Base-by-base conservation (phyloP, 768 basidiomycete genomes). In the Panaeolus cyanescens region DNA sequence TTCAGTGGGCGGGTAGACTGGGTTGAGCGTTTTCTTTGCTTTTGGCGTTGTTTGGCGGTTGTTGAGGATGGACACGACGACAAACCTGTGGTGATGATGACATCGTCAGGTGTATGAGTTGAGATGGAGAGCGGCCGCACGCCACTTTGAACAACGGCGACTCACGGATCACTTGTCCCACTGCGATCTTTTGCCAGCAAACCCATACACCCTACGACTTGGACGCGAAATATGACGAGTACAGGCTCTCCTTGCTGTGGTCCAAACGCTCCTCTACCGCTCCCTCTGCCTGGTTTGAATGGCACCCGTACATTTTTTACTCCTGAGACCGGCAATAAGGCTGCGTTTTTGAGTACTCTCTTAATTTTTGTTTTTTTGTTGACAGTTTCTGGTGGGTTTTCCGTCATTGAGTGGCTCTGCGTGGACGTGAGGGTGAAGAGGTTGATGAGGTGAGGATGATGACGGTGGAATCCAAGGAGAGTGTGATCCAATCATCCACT, bases 161-260 rank as follows among this genome's bases (percentile, higher is more conserved):
- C 91, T 70, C 69, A 94, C 86, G 92, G 92, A 72, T 93, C 92
- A 67, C 88, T 90, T 33, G 76, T 80, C n/a, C 87, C 85, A 64
- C 84, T 85, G 53, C 83, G 83, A 69, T 90, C 86, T 66, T 88
- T 90, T 7, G 87, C 77, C 19, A 83, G 71, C 30, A 94, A 78
- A 57, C 84, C 79, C 19, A 74, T 82, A 68, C 91, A 91, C 4
- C 84, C 81, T 4, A 92, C 58, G 17, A 94, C 80, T 69, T 91
- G 90, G 1, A 93, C 77, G 20, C 89, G 78, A 32, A 93, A 81
- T 25, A 88, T 66, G 32, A 89, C 88, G 59, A 90, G 68, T 1
- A 92, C 90, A 0, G 74, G 74, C 70, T 93, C 92, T 17, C 89
- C 89, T 0, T 81, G 80, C 3, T 73, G 64, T 0, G 89, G 87